These are phyloP conservation scores for Phylloporus sp. DNA, from an alignment of 768 basidiomycete genomes.

Conservation along the genomic window DNA sequence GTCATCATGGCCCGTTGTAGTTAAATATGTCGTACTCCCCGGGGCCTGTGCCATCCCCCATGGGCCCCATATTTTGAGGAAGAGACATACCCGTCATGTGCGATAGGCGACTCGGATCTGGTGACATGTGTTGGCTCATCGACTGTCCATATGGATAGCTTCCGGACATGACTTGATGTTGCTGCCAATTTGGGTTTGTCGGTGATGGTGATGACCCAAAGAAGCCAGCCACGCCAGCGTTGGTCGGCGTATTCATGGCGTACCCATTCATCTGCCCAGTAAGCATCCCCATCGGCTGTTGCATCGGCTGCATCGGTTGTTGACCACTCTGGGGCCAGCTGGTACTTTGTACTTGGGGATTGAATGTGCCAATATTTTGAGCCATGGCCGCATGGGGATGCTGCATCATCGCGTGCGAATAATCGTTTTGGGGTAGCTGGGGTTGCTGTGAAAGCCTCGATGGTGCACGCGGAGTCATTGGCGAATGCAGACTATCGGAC, in stretches of 20 bases:
- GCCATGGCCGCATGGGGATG: constrained; percentile 32
- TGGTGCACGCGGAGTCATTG: constrained; percentile 37
- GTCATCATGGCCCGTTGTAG: constrained; percentile 44
- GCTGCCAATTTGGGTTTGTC: constrained; percentile 28
- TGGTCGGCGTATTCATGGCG: constrained; percentile 37
- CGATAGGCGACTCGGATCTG: constrained; percentile 37
- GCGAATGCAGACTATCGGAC: constrained; percentile 54
- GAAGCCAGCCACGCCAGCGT: constrained; percentile 23
- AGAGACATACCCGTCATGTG: constrained; percentile 52
- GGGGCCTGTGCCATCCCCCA: constrained; percentile 37
- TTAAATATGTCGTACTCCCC: constrained; percentile 59
- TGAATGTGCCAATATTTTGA: constrained; percentile 23
- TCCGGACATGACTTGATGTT: constrained; percentile 26
- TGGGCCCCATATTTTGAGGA: constrained; percentile 42
- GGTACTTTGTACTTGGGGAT: constrained; percentile 38
- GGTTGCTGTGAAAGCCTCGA: constrained; percentile 38
- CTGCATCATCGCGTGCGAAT: constrained; percentile 36
- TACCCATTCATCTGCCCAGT: constrained; percentile 35
- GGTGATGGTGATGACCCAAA: constrained; percentile 25
- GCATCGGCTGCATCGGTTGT: constrained; percentile 48
- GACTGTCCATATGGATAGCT: constrained; percentile 29
- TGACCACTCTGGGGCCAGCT: constrained; percentile 55
- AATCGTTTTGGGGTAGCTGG: constrained; percentile 47
- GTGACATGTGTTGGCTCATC: constrained; percentile 18
- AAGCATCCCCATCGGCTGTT: constrained; percentile 35